Evolutionary conservation across 208 protist species (phyloP).

Genomic region (Entamoeba dispar): DNA sequence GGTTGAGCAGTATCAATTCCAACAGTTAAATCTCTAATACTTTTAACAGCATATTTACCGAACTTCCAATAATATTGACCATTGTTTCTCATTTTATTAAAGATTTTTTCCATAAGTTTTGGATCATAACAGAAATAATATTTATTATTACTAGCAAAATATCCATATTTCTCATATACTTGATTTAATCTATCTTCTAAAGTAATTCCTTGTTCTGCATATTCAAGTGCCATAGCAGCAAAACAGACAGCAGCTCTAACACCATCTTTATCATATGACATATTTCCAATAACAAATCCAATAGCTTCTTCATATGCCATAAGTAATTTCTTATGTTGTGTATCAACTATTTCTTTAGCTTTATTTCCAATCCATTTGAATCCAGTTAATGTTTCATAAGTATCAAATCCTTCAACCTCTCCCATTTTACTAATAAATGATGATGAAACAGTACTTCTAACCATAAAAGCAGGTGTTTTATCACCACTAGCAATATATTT

Average conservation of each 20-base stretch:
- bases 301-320: conserved; percentile 86
- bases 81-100: conserved; percentile 45
- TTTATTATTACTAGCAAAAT: conserved; percentile 45
- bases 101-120: conserved; percentile 48
- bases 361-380: conserved; percentile 91
- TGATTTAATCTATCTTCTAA: background rate
- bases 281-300: conserved; percentile 37
- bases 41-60: background rate
- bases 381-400: conserved; percentile 76
- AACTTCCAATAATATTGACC: background rate
- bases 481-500: conserved; percentile 35
- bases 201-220: background rate
- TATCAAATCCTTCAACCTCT: conserved; percentile 56
- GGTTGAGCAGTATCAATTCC: conserved; percentile 16
- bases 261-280: conserved; percentile 81
- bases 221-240: conserved; percentile 52
- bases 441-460: conserved; percentile 50
- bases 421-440: conserved; percentile 66
- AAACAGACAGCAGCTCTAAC: conserved; percentile 60
- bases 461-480: conserved; percentile 26
- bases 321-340: conserved; percentile 39
- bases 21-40: conserved; percentile 20
- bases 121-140: conserved; percentile 68
- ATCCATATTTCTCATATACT: conserved; percentile 15
- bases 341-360: conserved; percentile 3